Evolutionary conservation across 768 basidiomycete species (phyloP).

Genomic region (Exidia glandulosa): DNA sequence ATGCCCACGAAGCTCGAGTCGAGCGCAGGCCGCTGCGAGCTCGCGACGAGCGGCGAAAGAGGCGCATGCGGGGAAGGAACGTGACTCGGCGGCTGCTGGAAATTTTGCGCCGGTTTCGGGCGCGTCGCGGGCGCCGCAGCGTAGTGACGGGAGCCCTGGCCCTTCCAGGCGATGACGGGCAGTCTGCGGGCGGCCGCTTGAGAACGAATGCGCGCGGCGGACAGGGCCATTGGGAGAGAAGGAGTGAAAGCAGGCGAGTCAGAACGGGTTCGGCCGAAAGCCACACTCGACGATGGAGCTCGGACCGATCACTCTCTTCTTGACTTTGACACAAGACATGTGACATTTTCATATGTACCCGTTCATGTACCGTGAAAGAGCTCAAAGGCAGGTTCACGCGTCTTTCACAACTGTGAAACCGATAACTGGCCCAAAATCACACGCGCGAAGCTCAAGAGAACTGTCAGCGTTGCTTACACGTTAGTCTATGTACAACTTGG

Average conservation of each 20-base stretch:
- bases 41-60: background rate
- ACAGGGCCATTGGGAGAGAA: background rate
- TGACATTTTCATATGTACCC: no score
- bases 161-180: background rate
- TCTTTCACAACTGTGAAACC: no score
- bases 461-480: background rate
- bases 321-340: no score
- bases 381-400: no score
- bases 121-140: background rate
- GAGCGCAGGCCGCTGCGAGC: conserved; percentile 3
- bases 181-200: background rate
- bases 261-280: background rate
- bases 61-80: conserved; percentile 2
- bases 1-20: conserved; percentile 87
- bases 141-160: background rate
- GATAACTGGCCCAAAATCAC: no score
- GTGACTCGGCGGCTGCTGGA: conserved; percentile 2
- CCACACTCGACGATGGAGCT: background rate
- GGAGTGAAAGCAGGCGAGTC: background rate
- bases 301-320: background rate
- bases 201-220: background rate
- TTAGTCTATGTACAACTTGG: background rate
- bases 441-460: background rate
- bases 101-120: background rate
- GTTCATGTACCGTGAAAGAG: background rate